phyloP scores from a whole-genome alignment of 495 filamentous ascomycete species.

The Cudoniella acicularis region DNA sequence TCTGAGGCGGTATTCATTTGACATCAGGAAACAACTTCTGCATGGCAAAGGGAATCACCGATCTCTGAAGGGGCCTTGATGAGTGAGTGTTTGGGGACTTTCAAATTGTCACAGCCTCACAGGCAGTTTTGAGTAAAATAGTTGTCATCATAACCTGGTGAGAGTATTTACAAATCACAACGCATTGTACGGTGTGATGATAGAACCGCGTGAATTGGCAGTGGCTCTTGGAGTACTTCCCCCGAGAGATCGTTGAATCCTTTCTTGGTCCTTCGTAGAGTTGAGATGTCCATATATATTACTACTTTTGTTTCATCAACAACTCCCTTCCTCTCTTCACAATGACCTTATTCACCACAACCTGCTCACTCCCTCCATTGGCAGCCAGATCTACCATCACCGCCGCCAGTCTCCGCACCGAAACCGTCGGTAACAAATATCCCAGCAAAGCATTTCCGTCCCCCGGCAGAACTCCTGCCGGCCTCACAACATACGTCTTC shows the following conservation, averaged over 20 bases:
- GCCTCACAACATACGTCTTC: slow-evolving; percentile 28
- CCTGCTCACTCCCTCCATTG: slow-evolving; percentile 19
- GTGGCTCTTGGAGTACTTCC: not conserved
- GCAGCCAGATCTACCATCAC: slow-evolving; percentile 29
- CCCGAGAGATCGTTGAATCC: not conserved
- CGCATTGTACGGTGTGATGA: not conserved
- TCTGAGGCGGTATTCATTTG: slow-evolving; percentile 1
- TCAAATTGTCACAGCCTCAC: no score
- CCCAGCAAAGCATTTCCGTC: slow-evolving; percentile 19
- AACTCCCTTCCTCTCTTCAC: slow-evolving; percentile 8
- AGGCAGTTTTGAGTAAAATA: no score
- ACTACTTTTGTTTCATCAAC: slow-evolving; percentile 6
- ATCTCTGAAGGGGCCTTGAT: no score
- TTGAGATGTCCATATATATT: not conserved
- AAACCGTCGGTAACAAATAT: slow-evolving; percentile 23
- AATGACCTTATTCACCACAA: slow-evolving; percentile 20
- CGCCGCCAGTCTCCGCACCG: slow-evolving; percentile 22
- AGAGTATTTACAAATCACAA: not conserved
- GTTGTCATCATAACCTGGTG: no score
- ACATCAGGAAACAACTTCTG: no score
- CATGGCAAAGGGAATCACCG: no score
- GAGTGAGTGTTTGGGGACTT: no score
- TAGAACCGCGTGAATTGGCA: not conserved
- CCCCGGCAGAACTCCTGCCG: slow-evolving; percentile 24
- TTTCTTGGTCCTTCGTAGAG: not conserved